phyloP scores from a whole-genome alignment of 495 filamentous ascomycete species.

The Oleoguttula mirabilis region DNA sequence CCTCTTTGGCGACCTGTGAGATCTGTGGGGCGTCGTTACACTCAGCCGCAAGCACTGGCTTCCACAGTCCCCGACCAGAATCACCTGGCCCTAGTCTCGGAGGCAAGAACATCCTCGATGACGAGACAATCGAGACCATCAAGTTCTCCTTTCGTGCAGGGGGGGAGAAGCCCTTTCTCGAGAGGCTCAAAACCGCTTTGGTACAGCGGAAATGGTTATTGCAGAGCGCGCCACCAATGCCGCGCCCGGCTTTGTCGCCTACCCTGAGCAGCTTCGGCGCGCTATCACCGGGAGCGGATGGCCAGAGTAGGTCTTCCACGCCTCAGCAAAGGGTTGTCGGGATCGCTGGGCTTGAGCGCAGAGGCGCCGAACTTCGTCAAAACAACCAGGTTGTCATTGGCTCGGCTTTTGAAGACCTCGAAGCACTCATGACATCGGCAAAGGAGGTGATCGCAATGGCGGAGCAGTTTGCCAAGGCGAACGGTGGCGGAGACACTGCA shows the following conservation, averaged over 20 bases:
- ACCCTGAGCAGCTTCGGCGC: not conserved
- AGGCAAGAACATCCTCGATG: slow-evolving; percentile 29
- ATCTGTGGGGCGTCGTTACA: slow-evolving; percentile 75
- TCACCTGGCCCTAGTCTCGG: slow-evolving; percentile 65
- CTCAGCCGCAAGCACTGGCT: slow-evolving; percentile 12
- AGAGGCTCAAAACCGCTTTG: slow-evolving; percentile 74
- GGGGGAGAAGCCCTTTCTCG: slow-evolving; percentile 81
- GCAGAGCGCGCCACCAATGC: slow-evolving; percentile 82
- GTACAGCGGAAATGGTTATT: slow-evolving; percentile 94
- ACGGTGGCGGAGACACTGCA: slow-evolving; percentile 35
- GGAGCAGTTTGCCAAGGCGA: slow-evolving; percentile 62
- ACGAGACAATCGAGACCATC: slow-evolving; percentile 59
- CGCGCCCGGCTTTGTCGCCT: slow-evolving; percentile 38
- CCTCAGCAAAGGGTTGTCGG: slow-evolving; percentile 56
- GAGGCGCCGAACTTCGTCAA: slow-evolving; percentile 66
- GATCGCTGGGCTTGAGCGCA: slow-evolving; percentile 82
- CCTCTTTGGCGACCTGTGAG: slow-evolving; percentile 74
- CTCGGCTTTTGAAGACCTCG: slow-evolving; percentile 89
- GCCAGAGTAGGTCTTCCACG: slow-evolving; percentile 7
- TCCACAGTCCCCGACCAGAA: slow-evolving; percentile 35
- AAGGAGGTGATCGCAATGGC: slow-evolving; percentile 91
- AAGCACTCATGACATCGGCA: slow-evolving; percentile 91
- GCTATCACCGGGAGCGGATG: slow-evolving; percentile 5
- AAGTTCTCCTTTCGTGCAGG: slow-evolving; percentile 86
- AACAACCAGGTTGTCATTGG: slow-evolving; percentile 91